Base-by-base conservation (phyloP, 2,329 filamentous ascomycete species). In the Penicillium sp. region DNA sequence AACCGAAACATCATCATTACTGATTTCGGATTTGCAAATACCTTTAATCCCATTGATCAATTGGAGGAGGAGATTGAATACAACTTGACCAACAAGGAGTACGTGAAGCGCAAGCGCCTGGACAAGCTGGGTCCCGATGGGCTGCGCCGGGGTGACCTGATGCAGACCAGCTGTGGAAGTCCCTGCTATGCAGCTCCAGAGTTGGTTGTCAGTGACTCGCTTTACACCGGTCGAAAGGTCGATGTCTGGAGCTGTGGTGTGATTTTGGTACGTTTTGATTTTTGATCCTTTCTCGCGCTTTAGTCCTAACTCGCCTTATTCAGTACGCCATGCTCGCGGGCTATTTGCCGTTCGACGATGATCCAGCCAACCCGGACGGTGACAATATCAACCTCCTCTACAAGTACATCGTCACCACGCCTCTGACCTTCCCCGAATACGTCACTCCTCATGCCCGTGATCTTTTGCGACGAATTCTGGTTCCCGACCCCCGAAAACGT, bases 1-100 rank as follows among this genome's bases (percentile, higher is more conserved):
- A 97, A 99, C 75, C 90, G 93, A 66, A 99, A 99, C 82, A 98
- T 99, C 74, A 99, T 99, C 80, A 99, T 99, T 75, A 99, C 95
- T 17, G 95, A 99, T 80, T 99, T 99, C 79, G 95, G 95, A 19
- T 99, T 99, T 76, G 95, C 95, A 69, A 99, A 99, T 79, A 98
- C 93, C 0, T 99, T 99, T 74, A 91, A 97, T 73, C 88, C 95
- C 0, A 81, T 83, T 38, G 95, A 99, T 73, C 93, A 97, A 76
- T 84, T 99, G 42, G 88, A 87, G 4, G 92, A 97, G 63, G 93
- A 97, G 62, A 91, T 97, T 68, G 95, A 98, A 78, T 87, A 92
- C 72, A 91, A 93, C 66, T 82, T 99, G 24, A 86, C 87, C 28
- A 94, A 97, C 74, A 91, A 92, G 68, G 93, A 97, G 19, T 95